phyloP scores from a whole-genome alignment of 768 basidiomycete genomes.

The Calocybe gangraenosa region DNA sequence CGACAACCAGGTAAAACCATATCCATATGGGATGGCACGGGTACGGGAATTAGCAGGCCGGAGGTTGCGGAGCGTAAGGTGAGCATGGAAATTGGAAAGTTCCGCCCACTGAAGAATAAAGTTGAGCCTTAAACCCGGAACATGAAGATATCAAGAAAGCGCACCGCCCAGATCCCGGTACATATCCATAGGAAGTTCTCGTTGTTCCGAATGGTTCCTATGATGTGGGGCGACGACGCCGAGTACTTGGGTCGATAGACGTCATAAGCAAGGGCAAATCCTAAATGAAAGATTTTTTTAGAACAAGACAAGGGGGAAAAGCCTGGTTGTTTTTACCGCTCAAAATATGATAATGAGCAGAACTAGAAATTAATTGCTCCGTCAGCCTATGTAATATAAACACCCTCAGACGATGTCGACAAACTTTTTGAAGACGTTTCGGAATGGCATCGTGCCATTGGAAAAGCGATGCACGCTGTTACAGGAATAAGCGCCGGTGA shows the following conservation, averaged over 20 bases:
- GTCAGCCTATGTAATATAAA: too few species aligned
- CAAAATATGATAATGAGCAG: slow-evolving; percentile 83
- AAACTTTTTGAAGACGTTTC: slow-evolving; percentile 88
- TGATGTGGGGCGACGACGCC: slow-evolving; percentile 55
- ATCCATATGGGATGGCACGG: slow-evolving; percentile 88
- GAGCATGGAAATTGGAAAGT: slow-evolving; percentile 79
- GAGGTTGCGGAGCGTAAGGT: slow-evolving; percentile 77
- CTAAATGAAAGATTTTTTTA: slow-evolving; percentile 26
- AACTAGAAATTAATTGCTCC: slow-evolving; percentile 42
- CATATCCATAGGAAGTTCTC: slow-evolving; percentile 65
- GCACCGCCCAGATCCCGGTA: slow-evolving; percentile 69
- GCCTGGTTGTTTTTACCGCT: slow-evolving; percentile 40
- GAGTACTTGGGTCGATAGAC: slow-evolving; percentile 82
- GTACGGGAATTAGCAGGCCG: slow-evolving; percentile 76
- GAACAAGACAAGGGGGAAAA: not conserved
- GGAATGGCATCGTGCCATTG: slow-evolving; percentile 86
- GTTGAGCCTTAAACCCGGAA: slow-evolving; percentile 1
- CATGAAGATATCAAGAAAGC: slow-evolving; percentile 24
- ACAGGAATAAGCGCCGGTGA: not conserved
- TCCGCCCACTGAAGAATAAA: slow-evolving; percentile 65
- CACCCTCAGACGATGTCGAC: slow-evolving; percentile 15
- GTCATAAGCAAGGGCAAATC: slow-evolving; percentile 73
- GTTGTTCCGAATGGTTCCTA: slow-evolving; percentile 59
- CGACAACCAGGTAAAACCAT: slow-evolving; percentile 83
- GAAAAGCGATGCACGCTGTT: slow-evolving; percentile 91